phyloP scores from a whole-genome alignment of 2,329 filamentous ascomycete species.

The Colletotrichum horii region DNA sequence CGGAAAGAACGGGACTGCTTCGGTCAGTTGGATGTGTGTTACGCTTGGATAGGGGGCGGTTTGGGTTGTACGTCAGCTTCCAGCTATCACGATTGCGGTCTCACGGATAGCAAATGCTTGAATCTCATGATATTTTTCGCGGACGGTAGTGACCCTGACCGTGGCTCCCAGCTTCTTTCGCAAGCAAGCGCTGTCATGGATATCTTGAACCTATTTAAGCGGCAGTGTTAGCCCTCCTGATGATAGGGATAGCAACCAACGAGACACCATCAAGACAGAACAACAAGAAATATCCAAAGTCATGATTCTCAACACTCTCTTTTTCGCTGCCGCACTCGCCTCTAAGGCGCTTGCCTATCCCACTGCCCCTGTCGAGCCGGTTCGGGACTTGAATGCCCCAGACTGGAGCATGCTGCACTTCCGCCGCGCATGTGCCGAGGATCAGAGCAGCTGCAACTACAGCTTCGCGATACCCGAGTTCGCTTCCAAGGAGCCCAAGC shows the following conservation, averaged over 20 bases:
- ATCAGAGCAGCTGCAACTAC: slow-evolving; percentile 5
- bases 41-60: background rate
- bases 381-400: background rate
- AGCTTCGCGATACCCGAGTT: slow-evolving; percentile 2
- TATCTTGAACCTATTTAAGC: background rate
- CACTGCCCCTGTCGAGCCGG: background rate
- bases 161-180: background rate
- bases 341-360: rapidly evolving
- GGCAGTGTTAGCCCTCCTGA: background rate
- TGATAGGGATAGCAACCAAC: background rate
- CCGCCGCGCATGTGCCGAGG: background rate
- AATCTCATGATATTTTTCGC: background rate
- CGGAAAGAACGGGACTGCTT: background rate
- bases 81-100: background rate
- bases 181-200: background rate
- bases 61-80: background rate
- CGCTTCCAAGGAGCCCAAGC: background rate
- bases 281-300: background rate
- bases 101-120: background rate
- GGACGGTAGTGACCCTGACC: background rate
- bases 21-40: background rate
- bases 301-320: background rate
- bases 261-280: background rate
- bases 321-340: background rate
- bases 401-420: slow-evolving; percentile 9